Percentiles rank a stretch among this genome's conserved stretches.
Conservation (phyloP, 331 rosid species). For the Malus hybrid region DNA sequence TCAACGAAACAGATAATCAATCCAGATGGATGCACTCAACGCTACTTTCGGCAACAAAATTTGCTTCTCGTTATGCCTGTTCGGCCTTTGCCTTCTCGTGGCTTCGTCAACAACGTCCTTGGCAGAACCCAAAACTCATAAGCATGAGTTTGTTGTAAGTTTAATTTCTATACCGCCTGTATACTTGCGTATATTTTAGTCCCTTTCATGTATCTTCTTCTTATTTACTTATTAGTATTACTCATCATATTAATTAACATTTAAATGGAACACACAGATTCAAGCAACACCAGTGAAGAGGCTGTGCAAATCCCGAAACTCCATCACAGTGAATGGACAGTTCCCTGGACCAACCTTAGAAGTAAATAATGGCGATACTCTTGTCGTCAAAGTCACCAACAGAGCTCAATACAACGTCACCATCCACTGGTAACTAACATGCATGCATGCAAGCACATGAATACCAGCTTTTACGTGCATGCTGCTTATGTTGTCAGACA, state of each 20-base stretch:
- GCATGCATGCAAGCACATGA: too few relatives aligned
- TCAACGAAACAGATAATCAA: neutral
- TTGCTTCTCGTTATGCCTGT: constrained; percentile 9
- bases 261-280: constrained; percentile 26
- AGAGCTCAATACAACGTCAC: constrained; percentile 74
- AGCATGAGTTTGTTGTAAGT: constrained; percentile 69
- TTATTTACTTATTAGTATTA: neutral
- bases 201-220: neutral
- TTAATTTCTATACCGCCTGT: neutral
- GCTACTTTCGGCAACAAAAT: constrained; percentile 1
- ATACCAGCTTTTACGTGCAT: too few relatives aligned
- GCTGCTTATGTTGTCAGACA: neutral
- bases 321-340: constrained; percentile 68
- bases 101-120: constrained; percentile 29
- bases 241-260: neutral
- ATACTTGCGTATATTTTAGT: neutral
- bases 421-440: constrained; percentile 55
- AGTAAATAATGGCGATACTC: constrained; percentile 67
- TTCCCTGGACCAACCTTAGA: constrained; percentile 84
- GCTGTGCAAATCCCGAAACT: constrained; percentile 77
- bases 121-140: constrained; percentile 41
- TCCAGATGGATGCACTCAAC: constrained; percentile 27
- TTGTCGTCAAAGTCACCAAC: constrained; percentile 58
- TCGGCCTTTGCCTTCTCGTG: constrained; percentile 43
- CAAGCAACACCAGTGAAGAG: constrained; percentile 92